These are phyloP conservation scores for Nidularia sp. DNA, from an alignment of 768 basidiomycete species.

Conservation along the genomic window DNA sequence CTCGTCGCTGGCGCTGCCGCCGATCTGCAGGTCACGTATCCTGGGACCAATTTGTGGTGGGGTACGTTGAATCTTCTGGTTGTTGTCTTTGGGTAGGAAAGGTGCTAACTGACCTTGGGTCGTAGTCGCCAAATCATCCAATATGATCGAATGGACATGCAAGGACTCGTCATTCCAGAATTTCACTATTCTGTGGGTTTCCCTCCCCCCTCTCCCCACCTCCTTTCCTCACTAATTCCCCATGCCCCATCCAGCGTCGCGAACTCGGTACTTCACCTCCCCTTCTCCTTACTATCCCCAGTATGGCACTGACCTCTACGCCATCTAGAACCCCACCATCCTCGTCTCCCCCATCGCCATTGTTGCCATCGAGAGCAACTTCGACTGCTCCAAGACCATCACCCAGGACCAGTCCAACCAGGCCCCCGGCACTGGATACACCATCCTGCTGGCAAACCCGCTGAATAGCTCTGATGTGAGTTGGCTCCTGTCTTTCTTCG, in stretches of 20 bases:
- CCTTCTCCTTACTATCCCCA: not conserved
- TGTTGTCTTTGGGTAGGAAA: not conserved
- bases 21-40: slow-evolving; percentile 39
- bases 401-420: slow-evolving; percentile 39
- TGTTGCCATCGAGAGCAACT: slow-evolving; percentile 50
- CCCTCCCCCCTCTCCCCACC: slow-evolving; percentile 5
- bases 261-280: slow-evolving; percentile 20
- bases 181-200: slow-evolving; percentile 54
- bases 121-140: slow-evolving; percentile 53
- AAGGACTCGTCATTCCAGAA: slow-evolving; percentile 23
- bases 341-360: slow-evolving; percentile 37
- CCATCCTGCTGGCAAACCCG: slow-evolving; percentile 42
- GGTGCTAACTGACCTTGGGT: not conserved
- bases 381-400: slow-evolving; percentile 54
- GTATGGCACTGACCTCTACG: not conserved
- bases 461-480: slow-evolving; percentile 52
- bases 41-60: slow-evolving; percentile 53
- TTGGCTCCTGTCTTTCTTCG: slow-evolving; percentile 4
- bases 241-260: slow-evolving; percentile 26
- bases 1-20: slow-evolving; percentile 33
- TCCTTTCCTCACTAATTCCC: not conserved
- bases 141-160: slow-evolving; percentile 62
- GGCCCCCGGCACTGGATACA: slow-evolving; percentile 42
- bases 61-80: slow-evolving; percentile 33
- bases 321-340: slow-evolving; percentile 24